These are phyloP conservation scores for Stramenopiles sp. DNA, from an alignment of 352 stramenopile genomes.

Conservation along the genomic window DNA sequence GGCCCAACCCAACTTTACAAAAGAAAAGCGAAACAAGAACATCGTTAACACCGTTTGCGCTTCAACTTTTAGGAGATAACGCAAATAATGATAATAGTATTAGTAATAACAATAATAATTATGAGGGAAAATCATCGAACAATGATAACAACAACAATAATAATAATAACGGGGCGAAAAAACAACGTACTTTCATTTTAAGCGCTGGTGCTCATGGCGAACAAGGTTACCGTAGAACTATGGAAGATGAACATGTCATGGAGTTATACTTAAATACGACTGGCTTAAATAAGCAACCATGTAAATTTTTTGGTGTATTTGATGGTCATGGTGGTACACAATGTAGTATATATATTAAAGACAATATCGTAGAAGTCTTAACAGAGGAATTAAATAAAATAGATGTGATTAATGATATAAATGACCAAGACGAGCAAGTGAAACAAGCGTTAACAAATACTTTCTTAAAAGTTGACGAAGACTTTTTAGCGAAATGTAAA, in stretches of 20 bases:
- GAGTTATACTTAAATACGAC: not conserved
- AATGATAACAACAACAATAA: not conserved
- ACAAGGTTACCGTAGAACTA: not conserved
- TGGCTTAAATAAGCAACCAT: not conserved
- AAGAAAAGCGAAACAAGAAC: no score
- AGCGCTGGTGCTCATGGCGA: not conserved
- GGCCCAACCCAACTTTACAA: no score
- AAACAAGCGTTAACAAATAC: not conserved
- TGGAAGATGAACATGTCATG: not conserved
- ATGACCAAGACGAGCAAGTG: not conserved
- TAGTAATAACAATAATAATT: not conserved
- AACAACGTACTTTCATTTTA: not conserved
- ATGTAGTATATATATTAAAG: slow-evolving; percentile 4
- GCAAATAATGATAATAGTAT: not conserved
- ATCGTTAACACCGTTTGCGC: not conserved
- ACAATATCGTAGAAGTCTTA: not conserved
- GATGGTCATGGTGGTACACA: not conserved
- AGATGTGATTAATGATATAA: not conserved
- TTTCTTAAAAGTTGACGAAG: slow-evolving; percentile 1
- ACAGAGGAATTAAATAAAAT: not conserved
- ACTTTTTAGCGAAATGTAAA: not conserved
- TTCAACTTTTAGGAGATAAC: not conserved
- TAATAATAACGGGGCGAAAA: no score
- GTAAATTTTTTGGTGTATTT: not conserved
- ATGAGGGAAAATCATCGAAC: not conserved